Percentiles rank a stretch among this genome's conserved stretches.
Evolutionary conservation across 805 yeast species (phyloP).

Genomic region (Starmera caribaea): DNA sequence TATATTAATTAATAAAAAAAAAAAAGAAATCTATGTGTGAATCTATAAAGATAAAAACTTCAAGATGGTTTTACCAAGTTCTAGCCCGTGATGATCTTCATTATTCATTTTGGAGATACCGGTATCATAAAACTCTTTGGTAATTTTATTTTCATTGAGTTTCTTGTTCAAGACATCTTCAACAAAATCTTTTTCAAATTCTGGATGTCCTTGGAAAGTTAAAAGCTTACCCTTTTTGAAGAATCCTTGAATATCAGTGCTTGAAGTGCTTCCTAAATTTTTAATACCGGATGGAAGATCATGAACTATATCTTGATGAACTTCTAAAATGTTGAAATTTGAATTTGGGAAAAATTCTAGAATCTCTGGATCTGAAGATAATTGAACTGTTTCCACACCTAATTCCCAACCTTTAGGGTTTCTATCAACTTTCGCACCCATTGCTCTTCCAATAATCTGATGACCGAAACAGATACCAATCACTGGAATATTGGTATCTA

Average conservation of each 20-base stretch:
- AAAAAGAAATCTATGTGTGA: too few species aligned
- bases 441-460: constrained; percentile 59
- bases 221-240: constrained; percentile 40
- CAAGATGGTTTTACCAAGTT: neutral
- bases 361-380: constrained; percentile 33
- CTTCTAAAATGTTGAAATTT: constrained; percentile 35
- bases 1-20: too few species aligned
- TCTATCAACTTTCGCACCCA: constrained; percentile 50
- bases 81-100: neutral
- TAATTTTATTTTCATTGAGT: neutral
- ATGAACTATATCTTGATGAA: constrained; percentile 50
- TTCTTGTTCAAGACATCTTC: neutral
- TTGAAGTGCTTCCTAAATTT: constrained; percentile 43
- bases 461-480: constrained; percentile 86
- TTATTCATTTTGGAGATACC: neutral
- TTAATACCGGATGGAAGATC: constrained; percentile 28
- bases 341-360: constrained; percentile 14
- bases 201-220: constrained; percentile 89
- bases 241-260: constrained; percentile 61
- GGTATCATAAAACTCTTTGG: neutral
- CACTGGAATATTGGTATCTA: constrained; percentile 25
- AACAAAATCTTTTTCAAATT: constrained; percentile 33
- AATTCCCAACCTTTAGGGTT: constrained; percentile 67
- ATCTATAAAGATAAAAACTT: neutral
- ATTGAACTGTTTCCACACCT: constrained; percentile 42